Conservation (phyloP, 2,329 filamentous ascomycete species). For the Claviceps sp. region DNA sequence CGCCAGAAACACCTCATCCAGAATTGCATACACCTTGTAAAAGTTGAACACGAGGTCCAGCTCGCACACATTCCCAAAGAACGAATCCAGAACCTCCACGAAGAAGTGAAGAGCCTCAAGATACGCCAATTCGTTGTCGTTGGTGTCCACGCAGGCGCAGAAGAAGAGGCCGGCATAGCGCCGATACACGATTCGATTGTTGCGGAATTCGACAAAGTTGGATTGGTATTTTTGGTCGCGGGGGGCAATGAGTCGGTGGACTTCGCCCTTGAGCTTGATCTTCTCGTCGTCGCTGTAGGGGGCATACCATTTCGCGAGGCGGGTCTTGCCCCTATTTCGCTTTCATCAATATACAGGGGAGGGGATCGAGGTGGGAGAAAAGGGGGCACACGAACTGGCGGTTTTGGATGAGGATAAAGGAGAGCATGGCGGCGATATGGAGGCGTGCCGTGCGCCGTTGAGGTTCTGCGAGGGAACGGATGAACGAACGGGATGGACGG, state of each 20-base stretch:
- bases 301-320: conserved; percentile 96
- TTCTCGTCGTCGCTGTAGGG: conserved; percentile 98
- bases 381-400: conserved; percentile 48
- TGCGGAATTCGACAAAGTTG: conserved; percentile 95
- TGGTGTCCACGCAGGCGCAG: conserved; percentile 97
- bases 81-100: conserved; percentile 94
- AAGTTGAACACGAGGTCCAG: conserved; percentile 79
- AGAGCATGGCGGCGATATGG: conserved; percentile 41
- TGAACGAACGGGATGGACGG: background rate
- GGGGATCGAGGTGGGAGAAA: background rate
- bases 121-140: conserved; percentile 95
- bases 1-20: conserved; percentile 94
- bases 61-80: conserved; percentile 98
- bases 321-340: conserved; percentile 77
- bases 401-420: conserved; percentile 83
- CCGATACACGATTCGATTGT: conserved; percentile 94
- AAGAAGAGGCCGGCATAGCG: conserved; percentile 98
- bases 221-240: conserved; percentile 99
- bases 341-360: background rate
- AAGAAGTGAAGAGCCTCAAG: conserved; percentile 99
- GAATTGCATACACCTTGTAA: conserved; percentile 88
- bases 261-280: conserved; percentile 96
- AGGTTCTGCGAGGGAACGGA: background rate
- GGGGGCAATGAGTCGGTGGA: conserved; percentile 93
- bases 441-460: conserved; percentile 1